Conservation (phyloP, 2,329 filamentous ascomycete genomes). For the Ophiobolus disseminans region DNA sequence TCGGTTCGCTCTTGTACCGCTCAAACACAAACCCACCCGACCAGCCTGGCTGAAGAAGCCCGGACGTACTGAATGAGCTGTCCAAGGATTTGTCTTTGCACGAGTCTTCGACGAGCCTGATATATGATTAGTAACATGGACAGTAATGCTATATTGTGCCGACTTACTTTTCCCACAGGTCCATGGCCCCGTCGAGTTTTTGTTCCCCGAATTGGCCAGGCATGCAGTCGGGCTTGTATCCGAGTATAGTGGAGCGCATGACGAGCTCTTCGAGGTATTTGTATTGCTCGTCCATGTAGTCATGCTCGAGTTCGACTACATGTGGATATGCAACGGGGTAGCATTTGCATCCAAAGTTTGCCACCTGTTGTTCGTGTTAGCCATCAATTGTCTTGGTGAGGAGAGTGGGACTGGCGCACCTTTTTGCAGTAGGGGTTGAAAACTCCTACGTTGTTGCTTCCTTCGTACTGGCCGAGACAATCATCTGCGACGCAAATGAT, state of each 20-base stretch:
- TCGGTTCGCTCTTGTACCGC: no score
- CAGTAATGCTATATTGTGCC: no score
- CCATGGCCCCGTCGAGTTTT: no score
- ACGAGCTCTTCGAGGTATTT: constrained; percentile 7
- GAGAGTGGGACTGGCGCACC: neutral
- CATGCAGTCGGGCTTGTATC: neutral
- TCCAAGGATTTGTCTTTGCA: no score
- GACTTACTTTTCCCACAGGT: no score
- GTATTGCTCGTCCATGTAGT: constrained; percentile 10
- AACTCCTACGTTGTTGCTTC: neutral
- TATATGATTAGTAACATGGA: no score
- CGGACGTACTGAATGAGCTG: no score
- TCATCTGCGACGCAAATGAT: constrained; percentile 14
- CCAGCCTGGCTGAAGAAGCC: no score
- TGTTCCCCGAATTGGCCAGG: neutral
- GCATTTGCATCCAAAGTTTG: neutral
- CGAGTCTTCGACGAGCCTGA: no score
- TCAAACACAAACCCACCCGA: no score
- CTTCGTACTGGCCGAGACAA: constrained; percentile 12
- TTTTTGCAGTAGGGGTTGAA: neutral
- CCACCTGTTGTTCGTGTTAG: neutral
- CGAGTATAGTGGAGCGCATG: neutral
- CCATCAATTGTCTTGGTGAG: neutral
- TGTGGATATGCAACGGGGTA: neutral
- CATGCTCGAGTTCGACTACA: neutral